Evolutionary conservation across 257 asterid genomes (phyloP), one percentile per base, ranked within the genome.

Genomic region (Penstemon davidsonii): DNA sequence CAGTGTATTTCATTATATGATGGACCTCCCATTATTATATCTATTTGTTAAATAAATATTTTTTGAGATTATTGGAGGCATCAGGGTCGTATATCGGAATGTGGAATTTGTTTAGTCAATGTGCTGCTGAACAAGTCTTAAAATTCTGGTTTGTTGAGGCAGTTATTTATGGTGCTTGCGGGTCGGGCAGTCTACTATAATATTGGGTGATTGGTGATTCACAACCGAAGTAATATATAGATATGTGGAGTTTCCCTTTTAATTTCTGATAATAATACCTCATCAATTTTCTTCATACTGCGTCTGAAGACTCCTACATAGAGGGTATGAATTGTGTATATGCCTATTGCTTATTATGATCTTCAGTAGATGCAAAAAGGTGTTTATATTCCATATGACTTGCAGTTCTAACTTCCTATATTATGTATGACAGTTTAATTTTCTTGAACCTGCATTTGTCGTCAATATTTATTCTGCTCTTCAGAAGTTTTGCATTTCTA

Each of bases 401-500:
- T 10, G 1, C 15, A 49, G 4, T 55, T 55, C 7, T 6, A 6
- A 5, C 60, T 55, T 55, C 25, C 10, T 4, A n/a, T n/a, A 3
- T 7, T 53, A 5, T n/a, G 33, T 53, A 53, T 15, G 8, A 9
- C 33, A 7, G 53, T 37, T 49, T 41, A 13, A 9, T 7, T 6
- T n/a, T 13, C 9, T 25, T 1, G 10, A 7, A 46, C 52, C 52
- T 46, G 52, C 52, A 3, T 4, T 12, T 1, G 33, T 25, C 33
- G 33, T 6, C 1, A 11, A 54, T 51, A n/a, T 65, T 43, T 49
- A 63, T 33, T n/a, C n/a, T 68, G 57, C 10, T 43, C 12, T 66
- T 36, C 6, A 6, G 42, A 67, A 51, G 56, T 51, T 50, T 13
- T 51, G 70, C 66, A 49, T 55, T 60, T 25, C 4, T 55, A 8